A percentile compares a stretch with the other conserved stretches of the same genome.
phyloP scores from a whole-genome alignment of 768 basidiomycete genomes.

The Cystobasidium ongulense region DNA sequence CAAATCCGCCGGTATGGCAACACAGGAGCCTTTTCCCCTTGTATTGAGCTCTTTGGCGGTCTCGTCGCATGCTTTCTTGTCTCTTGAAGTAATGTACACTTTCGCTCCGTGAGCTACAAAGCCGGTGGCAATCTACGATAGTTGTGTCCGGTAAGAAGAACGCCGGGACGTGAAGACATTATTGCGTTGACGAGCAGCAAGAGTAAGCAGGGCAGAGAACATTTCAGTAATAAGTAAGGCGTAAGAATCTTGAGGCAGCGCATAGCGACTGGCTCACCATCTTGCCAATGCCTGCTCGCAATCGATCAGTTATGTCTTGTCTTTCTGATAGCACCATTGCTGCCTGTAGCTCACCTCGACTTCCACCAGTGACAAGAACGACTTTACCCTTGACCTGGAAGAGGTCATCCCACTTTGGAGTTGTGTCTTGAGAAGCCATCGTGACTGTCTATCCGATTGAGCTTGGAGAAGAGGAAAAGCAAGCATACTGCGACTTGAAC shows the following conservation, averaged over 20 bases:
- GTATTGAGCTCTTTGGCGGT: conserved; percentile 54
- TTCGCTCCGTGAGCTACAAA: conserved; percentile 59
- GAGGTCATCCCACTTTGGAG: conserved; percentile 30
- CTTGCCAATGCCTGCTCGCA: background rate
- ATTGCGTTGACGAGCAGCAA: too few species aligned
- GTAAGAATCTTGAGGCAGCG: background rate
- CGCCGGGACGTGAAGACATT: too few species aligned
- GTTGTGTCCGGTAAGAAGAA: background rate
- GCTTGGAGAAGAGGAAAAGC: background rate
- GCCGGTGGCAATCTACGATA: conserved; percentile 56
- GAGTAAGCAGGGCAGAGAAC: background rate
- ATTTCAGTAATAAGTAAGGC: conserved; percentile 3
- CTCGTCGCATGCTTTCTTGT: conserved; percentile 51
- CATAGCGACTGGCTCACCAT: conserved; percentile 21
- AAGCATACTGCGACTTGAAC: background rate
- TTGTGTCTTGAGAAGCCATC: background rate
- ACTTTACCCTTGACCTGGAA: conserved; percentile 44
- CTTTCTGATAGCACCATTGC: background rate
- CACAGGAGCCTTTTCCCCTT: conserved; percentile 55
- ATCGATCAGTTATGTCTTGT: conserved; percentile 32
- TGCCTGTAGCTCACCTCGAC: conserved; percentile 39
- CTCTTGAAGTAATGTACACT: conserved; percentile 60
- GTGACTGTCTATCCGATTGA: background rate
- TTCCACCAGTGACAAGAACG: conserved; percentile 61
- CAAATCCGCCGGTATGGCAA: conserved; percentile 54